Conservation (phyloP, 139 green algal species). For the Chlorella sp. region DNA sequence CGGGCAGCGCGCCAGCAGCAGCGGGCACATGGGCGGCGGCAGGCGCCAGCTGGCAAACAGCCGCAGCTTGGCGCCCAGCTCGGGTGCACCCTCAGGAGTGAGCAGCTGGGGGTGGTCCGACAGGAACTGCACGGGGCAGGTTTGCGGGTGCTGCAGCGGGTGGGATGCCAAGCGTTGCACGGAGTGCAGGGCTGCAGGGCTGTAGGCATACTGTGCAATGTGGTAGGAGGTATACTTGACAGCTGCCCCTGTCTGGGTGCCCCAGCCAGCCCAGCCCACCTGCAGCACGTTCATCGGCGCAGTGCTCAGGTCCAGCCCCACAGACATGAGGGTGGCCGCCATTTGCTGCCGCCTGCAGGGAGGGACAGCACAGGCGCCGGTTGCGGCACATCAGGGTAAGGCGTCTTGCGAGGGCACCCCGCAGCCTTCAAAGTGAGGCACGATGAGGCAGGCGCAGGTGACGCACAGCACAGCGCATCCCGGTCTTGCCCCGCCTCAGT, state of each 20-base stretch:
- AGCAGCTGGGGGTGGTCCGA: not conserved
- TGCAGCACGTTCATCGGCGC: not conserved
- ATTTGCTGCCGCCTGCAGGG: constrained; percentile 3
- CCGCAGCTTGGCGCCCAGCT: not conserved
- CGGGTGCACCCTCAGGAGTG: not conserved
- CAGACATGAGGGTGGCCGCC: not conserved
- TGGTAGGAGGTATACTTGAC: not conserved
- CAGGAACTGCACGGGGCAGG: constrained; percentile 19
- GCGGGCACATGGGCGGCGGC: constrained; percentile 28
- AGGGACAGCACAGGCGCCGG: not conserved
- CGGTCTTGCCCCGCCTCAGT: not conserved
- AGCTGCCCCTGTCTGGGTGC: not conserved
- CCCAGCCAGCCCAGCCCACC: not conserved
- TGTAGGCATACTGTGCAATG: not conserved
- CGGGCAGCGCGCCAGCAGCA: constrained; percentile 34
- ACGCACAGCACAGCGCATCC: not conserved
- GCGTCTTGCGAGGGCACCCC: no score
- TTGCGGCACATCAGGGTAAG: no score
- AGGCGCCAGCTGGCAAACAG: constrained; percentile 16
- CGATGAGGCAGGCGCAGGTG: no score
- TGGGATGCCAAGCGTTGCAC: not conserved
- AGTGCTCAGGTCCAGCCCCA: not conserved
- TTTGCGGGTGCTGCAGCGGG: not conserved
- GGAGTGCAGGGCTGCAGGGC: not conserved
- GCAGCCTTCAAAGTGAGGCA: no score